These are phyloP conservation scores for Candida jianshihensis DNA, from an alignment of 805 yeast genomes.

Conservation along the genomic window DNA sequence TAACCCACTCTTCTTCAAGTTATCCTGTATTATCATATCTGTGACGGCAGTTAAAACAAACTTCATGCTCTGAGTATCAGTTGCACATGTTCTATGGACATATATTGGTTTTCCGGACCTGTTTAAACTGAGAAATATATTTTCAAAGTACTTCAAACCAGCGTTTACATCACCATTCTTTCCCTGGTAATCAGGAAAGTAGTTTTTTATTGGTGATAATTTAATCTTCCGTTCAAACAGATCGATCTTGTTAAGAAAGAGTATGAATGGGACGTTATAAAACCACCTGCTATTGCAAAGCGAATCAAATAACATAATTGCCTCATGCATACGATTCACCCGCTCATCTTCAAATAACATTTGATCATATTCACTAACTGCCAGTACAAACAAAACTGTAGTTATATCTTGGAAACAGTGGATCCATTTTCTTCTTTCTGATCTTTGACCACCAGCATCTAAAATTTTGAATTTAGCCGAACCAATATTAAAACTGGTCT, in stretches of 20 bases:
- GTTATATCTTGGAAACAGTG: conserved; percentile 90
- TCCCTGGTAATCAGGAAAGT: conserved; percentile 77
- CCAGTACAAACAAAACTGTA: conserved; percentile 80
- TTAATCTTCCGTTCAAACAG: conserved; percentile 64
- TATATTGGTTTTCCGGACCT: conserved; percentile 67
- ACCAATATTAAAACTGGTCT: conserved; percentile 67
- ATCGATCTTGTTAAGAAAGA: conserved; percentile 87
- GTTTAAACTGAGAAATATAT: conserved; percentile 56
- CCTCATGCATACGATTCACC: conserved; percentile 87
- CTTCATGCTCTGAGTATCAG: conserved; percentile 82
- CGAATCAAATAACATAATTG: conserved; percentile 76
- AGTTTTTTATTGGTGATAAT: conserved; percentile 56
- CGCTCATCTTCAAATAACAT: conserved; percentile 82
- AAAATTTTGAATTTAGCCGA: conserved; percentile 64
- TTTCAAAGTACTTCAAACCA: conserved; percentile 67
- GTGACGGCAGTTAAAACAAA: conserved; percentile 91
- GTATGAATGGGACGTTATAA: conserved; percentile 74
- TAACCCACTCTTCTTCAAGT: conserved; percentile 70
- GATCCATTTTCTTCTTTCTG: conserved; percentile 90
- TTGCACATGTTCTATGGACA: conserved; percentile 91
- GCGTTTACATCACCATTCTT: conserved; percentile 55
- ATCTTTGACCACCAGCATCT: conserved; percentile 96
- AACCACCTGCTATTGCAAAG: conserved; percentile 85
- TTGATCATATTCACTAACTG: conserved; percentile 90
- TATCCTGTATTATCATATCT: conserved; percentile 81